Evolutionary conservation across 768 basidiomycete genomes (phyloP), one percentile per base, ranked within the genome.

Genomic region (Mycena pura): DNA sequence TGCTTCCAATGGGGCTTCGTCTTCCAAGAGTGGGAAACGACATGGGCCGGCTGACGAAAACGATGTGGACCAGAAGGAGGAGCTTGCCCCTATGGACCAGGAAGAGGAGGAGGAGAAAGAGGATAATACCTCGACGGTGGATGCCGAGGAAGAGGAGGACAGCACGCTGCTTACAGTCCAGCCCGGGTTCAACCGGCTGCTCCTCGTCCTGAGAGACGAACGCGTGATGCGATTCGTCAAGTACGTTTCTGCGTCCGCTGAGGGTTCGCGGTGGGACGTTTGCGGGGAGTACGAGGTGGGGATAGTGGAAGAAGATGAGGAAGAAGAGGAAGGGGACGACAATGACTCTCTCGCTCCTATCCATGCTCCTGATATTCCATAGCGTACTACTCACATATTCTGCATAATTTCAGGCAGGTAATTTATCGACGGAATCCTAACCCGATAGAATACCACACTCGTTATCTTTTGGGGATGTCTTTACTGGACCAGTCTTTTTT

Each of bases 201-300:
- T 96, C 27, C 82, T 99, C 34, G 96, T 98, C 22, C 78, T 98
- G 57, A 85, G 96, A 15, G 96, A 99, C 73, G 92, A 95, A 70
- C 86, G 91, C 19, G 95, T 99, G 45, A 89, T 99, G 87, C 86
- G 86, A 39, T 99, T 98, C 72, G 93, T 96, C 64, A 99, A 98
- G 73, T 99, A 99, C 69, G 86, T 98, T 19, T 92, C 91, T 25
- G 93, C 92, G 15, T 87, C 89, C 1, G 96, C 96, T 0, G 86
- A 88, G 50, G 93, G 95, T 9, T 95, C 93, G 27, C 80, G 96
- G 53, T 99, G 95, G 95, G 96, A 99, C 72, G 78, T 98, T 11
- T 93, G 89, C 63, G 90, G 88, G 4, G 96, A 99, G 76, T 98
- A 91, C 73, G 93, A 95, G 70, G 89, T 97, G 10, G 95, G 93